phyloP scores from a whole-genome alignment of 2,329 filamentous ascomycete genomes.

The Aspergillus sp. region DNA sequence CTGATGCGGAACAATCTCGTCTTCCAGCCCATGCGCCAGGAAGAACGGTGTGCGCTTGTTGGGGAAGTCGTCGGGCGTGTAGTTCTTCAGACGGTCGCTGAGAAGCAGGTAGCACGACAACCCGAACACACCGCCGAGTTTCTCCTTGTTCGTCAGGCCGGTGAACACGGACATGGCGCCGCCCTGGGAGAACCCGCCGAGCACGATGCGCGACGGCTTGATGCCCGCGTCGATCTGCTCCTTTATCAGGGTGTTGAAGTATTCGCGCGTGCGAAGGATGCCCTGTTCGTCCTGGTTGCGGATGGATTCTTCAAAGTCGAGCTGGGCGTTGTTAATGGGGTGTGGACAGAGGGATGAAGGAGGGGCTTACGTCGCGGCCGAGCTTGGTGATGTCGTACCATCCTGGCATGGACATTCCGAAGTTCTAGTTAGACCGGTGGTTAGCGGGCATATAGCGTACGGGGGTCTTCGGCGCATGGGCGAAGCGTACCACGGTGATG shows the following conservation, averaged over 20 bases:
- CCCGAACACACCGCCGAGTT: constrained; percentile 84
- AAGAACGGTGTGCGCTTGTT: constrained; percentile 80
- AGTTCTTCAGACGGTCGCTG: constrained; percentile 59
- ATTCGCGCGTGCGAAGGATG: constrained; percentile 68
- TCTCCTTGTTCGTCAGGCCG: constrained; percentile 69
- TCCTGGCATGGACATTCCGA: constrained; percentile 76
- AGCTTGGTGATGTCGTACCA: constrained; percentile 50
- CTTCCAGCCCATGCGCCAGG: constrained; percentile 80
- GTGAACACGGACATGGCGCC: constrained; percentile 82
- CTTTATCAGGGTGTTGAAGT: constrained; percentile 77
- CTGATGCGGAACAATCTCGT: constrained; percentile 67
- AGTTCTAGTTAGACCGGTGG: constrained; percentile 53
- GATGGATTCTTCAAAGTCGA: constrained; percentile 40
- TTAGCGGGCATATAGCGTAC: background rate
- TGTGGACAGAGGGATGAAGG: constrained; percentile 2
- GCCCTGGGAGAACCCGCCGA: constrained; percentile 68
- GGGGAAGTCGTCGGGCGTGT: constrained; percentile 52
- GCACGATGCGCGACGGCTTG: constrained; percentile 74
- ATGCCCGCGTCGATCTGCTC: constrained; percentile 79
- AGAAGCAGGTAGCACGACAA: constrained; percentile 80
- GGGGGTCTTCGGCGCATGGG: background rate
- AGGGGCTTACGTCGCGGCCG: constrained; percentile 37
- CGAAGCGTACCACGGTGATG: constrained; percentile 65
- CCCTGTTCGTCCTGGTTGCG: constrained; percentile 59
- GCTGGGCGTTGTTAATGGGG: constrained; percentile 21